A percentile compares a stretch with the other conserved stretches of the same genome.
phyloP scores from a whole-genome alignment of 129 eudicot genomes.

The Lactuca saligna region DNA sequence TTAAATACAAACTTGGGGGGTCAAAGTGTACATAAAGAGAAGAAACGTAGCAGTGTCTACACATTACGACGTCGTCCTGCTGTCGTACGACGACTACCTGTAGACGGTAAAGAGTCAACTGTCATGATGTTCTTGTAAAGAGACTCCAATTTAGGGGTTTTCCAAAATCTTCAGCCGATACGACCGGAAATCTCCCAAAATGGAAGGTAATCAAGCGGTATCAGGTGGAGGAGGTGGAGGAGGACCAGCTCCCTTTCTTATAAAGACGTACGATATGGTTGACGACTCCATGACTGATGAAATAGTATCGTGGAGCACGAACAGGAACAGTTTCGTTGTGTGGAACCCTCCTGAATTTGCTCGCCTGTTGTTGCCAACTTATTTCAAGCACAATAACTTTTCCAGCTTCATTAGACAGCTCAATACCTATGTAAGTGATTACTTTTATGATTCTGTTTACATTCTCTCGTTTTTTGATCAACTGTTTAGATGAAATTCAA shows the following conservation, averaged over 20 bases:
- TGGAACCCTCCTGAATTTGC: slow-evolving; percentile 88
- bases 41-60: neutral
- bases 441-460: slow-evolving; percentile 7
- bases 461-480: neutral
- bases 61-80: slow-evolving; percentile 24
- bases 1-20: slow-evolving; percentile 2
- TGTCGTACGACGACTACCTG: slow-evolving; percentile 10
- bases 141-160: slow-evolving; percentile 20
- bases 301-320: slow-evolving; percentile 72
- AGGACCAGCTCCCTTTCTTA: slow-evolving; percentile 83
- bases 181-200: slow-evolving; percentile 10
- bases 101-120: slow-evolving; percentile 22
- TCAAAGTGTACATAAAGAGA: neutral
- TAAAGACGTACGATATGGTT: slow-evolving; percentile 83
- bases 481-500: slow-evolving; percentile 1
- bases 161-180: neutral
- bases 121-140: slow-evolving; percentile 2
- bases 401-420: slow-evolving; percentile 90
- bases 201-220: slow-evolving; percentile 47
- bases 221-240: slow-evolving; percentile 53
- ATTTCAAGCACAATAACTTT: slow-evolving; percentile 76
- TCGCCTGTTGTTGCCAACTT: slow-evolving; percentile 59
- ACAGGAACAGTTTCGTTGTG: slow-evolving; percentile 61
- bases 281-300: slow-evolving; percentile 70
- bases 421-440: slow-evolving; percentile 61